Base-by-base conservation (phyloP, 2,329 filamentous ascomycete genomes). In the Fusarium fracticaudum region DNA sequence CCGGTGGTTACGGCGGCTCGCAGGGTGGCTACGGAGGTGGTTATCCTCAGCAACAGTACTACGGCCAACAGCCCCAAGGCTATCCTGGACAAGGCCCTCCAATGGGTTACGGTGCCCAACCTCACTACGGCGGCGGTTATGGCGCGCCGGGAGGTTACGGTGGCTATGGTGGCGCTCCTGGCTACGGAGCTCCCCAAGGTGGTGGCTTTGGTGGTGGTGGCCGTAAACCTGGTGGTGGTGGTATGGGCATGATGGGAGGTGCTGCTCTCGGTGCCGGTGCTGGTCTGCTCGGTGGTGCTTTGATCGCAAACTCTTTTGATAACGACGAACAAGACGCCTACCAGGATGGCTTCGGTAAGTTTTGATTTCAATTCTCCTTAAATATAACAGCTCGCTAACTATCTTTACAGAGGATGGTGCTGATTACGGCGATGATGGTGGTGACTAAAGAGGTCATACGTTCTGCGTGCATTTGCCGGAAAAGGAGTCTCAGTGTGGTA, bases 201-300 rank as follows among this genome's bases (percentile, higher is more conserved):
- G 81, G 70, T 81, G 84, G 65, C 37, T 73, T 58, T 20, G 64
- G 67, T 20, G 50, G 61, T 18, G 66, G 70, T 50, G 71, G 71
- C 11, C 86, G 84, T 68, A 86, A 85, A 77, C 75, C 81, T 53
- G 81, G 82, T 58, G 84, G 85, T 33, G 83, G 82, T 50, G 81
- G 82, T 26, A 80, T 96, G 84, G 93, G 94, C n/a, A 87, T 89
- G 68, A 90, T 87, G 4, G 94, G 93, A 54, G 94, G 91, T 59
- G 90, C 92, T 14, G 93, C 93, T 29, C 85, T 97, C 48, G 95
- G 95, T 84, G 82, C 94, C 8, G 95, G 94, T 75, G 95, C 92
- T 72, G 95, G 95, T 81, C 79, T 98, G 80, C 78, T 98, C 3
- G 95, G 94, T 76, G 95, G 95, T 63, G 89, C 90, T 71, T 71